Evolutionary conservation across 2,329 filamentous ascomycete species (phyloP).

Genomic region (Cladobotryum protrusum): DNA sequence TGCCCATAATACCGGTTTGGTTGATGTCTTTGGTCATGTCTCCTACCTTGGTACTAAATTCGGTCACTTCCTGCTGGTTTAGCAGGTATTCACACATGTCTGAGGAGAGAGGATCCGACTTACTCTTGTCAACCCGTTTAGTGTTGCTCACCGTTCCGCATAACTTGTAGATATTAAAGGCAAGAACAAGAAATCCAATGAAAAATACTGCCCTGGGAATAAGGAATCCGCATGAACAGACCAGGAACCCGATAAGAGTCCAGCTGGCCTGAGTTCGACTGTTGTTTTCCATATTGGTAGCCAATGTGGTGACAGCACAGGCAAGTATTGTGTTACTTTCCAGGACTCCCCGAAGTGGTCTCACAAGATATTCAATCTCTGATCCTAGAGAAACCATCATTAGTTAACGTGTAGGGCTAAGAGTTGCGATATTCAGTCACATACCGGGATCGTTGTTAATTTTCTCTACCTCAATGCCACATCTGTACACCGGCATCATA

Average conservation of each 20-base stretch:
- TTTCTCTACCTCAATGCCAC: neutral
- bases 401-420: neutral
- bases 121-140: too few species aligned
- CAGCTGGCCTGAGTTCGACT: neutral
- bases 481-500: neutral
- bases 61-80: neutral
- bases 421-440: neutral
- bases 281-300: neutral
- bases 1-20: neutral
- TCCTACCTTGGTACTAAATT: neutral
- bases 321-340: neutral
- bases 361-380: neutral
- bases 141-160: too few species aligned
- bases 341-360: neutral
- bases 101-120: neutral
- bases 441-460: neutral
- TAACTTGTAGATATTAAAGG: too few species aligned
- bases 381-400: neutral
- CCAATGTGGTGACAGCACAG: neutral
- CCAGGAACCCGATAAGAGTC: neutral
- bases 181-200: too few species aligned
- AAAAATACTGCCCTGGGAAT: too few species aligned
- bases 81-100: neutral
- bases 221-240: neutral
- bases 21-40: neutral